Base-by-base conservation (phyloP, 208 protist species). In the Trypanosoma conorhini region DNA sequence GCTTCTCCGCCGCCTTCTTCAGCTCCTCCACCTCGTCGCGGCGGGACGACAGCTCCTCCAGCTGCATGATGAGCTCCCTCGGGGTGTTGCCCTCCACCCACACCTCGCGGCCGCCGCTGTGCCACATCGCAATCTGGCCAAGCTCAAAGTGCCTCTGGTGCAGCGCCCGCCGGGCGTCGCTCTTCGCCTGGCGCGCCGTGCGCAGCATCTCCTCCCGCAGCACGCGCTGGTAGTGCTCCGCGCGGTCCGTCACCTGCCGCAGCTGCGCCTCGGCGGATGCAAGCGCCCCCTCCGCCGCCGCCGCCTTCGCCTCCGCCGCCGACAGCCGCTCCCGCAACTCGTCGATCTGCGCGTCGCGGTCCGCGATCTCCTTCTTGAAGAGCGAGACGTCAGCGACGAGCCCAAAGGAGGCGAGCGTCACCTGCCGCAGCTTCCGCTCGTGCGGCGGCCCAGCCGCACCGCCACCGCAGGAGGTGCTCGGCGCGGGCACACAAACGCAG, bases 131-230 rank as follows among this genome's bases (percentile, higher is more conserved):
- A 28, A 87, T 80, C 46, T 93, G 88, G n/a, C 88, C 88, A 26
- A 93, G 80, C 67, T 93, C 88, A 62, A 89, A 93, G 68, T 93
- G 88, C 28, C 63, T 51, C 68, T 84, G 74, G 64, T 89, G 81
- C 3, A 87, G 79, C n/a, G 82, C 57, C 12, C 88, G 80, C 13
- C 85, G 82, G 7, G 88, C 88, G 54, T 90, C 80, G 12, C 71
- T 66, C 22, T 76, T 76, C 52, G 67, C 48, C 55, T 82, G 73
- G 44, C 74, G 67, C 15, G 88, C 80, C 26, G 81, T 70, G 2
- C 66, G 31, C 12, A 85, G 60, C 85, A 93, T 90, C 50, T 89
- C 85, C 22, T 73, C 64, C 8, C 74, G 71, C 76, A 93, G 74
- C 26, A 85, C 81, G 19, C 24, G 22, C 46, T 83, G 82, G 65